Conservation (phyloP, 768 basidiomycete species). For the Suillus alpinus region DNA sequence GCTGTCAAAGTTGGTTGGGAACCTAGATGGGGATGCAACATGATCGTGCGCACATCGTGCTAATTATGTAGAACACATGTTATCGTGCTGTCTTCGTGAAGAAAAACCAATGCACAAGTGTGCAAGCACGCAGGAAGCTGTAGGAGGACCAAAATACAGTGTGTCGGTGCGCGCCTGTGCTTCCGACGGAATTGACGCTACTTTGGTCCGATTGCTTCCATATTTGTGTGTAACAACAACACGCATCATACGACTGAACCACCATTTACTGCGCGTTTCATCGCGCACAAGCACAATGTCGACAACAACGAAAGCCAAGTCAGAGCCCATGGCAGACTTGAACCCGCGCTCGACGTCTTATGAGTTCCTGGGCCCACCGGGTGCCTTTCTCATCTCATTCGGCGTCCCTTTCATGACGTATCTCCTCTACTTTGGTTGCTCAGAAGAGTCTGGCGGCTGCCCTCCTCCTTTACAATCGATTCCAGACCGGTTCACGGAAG, state of each 20-base stretch:
- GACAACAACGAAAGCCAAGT: conserved; percentile 9
- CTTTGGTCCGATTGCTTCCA: conserved; percentile 4
- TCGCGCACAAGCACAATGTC: conserved; percentile 13
- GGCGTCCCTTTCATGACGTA: conserved; percentile 73
- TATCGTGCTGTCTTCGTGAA: not conserved
- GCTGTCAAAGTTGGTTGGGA: conserved; percentile 45
- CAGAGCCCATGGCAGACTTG: conserved; percentile 28
- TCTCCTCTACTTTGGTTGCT: conserved; percentile 74
- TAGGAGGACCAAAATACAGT: not conserved
- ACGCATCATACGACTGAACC: not conserved
- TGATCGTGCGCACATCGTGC: not conserved
- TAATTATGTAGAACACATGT: not conserved
- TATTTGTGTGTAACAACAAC: not conserved
- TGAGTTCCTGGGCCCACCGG: conserved; percentile 83
- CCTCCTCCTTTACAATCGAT: conserved; percentile 49
- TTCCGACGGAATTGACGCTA: not conserved
- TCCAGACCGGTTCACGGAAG: conserved; percentile 41
- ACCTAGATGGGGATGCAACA: conserved; percentile 16
- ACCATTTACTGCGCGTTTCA: not conserved
- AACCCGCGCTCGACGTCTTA: conserved; percentile 72
- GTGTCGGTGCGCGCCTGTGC: not conserved
- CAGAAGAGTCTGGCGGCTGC: conserved; percentile 67
- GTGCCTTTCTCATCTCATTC: conserved; percentile 67
- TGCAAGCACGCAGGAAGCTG: not conserved
- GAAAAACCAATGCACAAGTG: not conserved